Evolutionary conservation across 202 grass and related monocot genomes (phyloP).

Genomic region (Carex arenaria): DNA sequence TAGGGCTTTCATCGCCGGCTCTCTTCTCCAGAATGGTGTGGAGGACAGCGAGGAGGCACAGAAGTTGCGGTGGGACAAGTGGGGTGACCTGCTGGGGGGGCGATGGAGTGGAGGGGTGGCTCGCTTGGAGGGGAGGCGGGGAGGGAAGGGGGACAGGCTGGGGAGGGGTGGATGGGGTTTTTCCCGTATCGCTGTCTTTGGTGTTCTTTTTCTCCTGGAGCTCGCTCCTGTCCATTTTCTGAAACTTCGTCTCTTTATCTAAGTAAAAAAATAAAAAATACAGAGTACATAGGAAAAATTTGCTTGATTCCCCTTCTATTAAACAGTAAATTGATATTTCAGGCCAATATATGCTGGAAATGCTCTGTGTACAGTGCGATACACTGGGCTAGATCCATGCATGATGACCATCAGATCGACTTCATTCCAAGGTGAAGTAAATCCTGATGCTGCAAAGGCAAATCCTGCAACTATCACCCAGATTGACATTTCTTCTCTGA

Average conservation of each 20-base stretch:
- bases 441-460: conserved; percentile 33
- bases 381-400: conserved; percentile 66
- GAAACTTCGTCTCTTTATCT: not conserved
- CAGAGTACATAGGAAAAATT: not conserved
- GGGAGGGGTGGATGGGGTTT: too few relatives aligned
- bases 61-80: too few relatives aligned
- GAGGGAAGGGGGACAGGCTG: too few relatives aligned
- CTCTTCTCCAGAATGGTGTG: too few relatives aligned
- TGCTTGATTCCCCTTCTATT: not conserved
- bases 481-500: conserved; percentile 82
- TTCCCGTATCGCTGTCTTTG: too few relatives aligned
- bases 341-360: conserved; percentile 99
- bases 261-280: not conserved
- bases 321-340: not conserved
- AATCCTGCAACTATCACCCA: conserved; percentile 61
- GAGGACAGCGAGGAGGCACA: too few relatives aligned
- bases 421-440: conserved; percentile 51
- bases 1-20: too few relatives aligned
- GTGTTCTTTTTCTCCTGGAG: too few relatives aligned
- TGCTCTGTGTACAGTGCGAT: conserved; percentile 83
- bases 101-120: too few relatives aligned
- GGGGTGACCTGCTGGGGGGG: too few relatives aligned
- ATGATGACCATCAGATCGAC: conserved; percentile 88
- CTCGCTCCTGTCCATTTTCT: not conserved
- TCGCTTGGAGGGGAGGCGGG: too few relatives aligned